Evolutionary conservation across 371 early-diverging fungal species (phyloP), one percentile per base, ranked within the genome.

Genomic region (Mucor lusitanicus): DNA sequence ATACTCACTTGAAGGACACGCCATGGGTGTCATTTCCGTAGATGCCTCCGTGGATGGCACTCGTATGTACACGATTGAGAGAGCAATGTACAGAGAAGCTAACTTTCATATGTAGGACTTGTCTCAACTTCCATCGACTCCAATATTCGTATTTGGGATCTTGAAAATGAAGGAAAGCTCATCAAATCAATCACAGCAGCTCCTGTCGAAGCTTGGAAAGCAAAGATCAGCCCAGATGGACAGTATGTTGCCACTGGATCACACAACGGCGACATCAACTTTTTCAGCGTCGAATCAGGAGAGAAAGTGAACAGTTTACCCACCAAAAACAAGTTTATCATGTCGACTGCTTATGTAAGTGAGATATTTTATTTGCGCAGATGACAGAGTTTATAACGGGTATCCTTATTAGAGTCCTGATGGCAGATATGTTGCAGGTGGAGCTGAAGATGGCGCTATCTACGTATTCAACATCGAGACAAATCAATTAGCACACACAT

Each of bases 111-210:
- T 9, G 6, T 30, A 92, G 93, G 82, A 33, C 86, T 88, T 9
- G 88, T 84, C 0, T 91, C 94, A 3, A 87, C 90, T n/a, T 92
- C 92, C 6, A 77, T 95, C 35, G 95, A 95, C 72, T 86, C 89
- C 25, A 92, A 88, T 59, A 87, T 95, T 69, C 78, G 87, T 46
- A 80, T 94, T 40, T 94, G 94, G 94, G 92, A 94, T 77, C 68
- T 94, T 32, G 75, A 80, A 27, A 77, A 83, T 13, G 56, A 72
- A 33, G 76, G 82, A 28, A 57, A 73, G 56, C 77, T 82, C 44
- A 64, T 84, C 63, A 84, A 76, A 63, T 85, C 81, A 9, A 90
- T 94, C 57, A 90, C 89, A 37, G 86, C 90, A 39, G 85, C 88
- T 37, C 73, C 83, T 73, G 89, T 87, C 17, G 90, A 95, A 76